These are phyloP conservation scores for Yarrowia alimentaria DNA, from an alignment of 805 yeast genomes.

Conservation along the genomic window DNA sequence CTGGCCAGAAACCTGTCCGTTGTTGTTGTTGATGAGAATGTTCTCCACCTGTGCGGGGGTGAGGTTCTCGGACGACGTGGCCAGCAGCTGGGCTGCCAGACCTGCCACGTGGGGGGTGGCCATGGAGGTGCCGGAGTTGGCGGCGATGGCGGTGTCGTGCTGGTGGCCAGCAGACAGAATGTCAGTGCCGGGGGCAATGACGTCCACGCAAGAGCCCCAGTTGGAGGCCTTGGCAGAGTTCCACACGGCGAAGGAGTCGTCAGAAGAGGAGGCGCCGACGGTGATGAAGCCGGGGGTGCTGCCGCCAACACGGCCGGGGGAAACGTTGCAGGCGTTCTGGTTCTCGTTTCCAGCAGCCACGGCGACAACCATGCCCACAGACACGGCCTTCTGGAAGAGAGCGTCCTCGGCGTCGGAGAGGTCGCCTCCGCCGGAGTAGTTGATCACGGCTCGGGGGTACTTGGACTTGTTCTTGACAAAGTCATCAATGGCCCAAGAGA, in stretches of 20 bases:
- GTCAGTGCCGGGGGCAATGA: constrained; percentile 94
- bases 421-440: constrained; percentile 14
- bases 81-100: constrained; percentile 80
- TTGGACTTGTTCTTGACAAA: constrained; percentile 31
- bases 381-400: neutral
- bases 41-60: constrained; percentile 19
- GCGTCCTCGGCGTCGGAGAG: constrained; percentile 40
- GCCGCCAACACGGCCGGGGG: neutral
- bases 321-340: neutral
- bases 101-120: constrained; percentile 97
- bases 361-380: constrained; percentile 38
- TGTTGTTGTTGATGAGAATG: neutral
- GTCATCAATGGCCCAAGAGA: constrained; percentile 50
- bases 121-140: constrained; percentile 88
- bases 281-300: neutral
- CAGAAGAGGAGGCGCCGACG: neutral
- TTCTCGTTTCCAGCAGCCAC: constrained; percentile 19
- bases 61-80: constrained; percentile 37
- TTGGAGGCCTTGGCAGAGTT: constrained; percentile 42
- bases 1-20: neutral
- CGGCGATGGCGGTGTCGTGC: constrained; percentile 36
- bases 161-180: constrained; percentile 55
- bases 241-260: constrained; percentile 14
- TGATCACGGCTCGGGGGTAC: constrained; percentile 11
- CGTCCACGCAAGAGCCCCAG: constrained; percentile 92